Base-by-base conservation (phyloP, 345 rosid genomes). In the Boechera stricta region DNA sequence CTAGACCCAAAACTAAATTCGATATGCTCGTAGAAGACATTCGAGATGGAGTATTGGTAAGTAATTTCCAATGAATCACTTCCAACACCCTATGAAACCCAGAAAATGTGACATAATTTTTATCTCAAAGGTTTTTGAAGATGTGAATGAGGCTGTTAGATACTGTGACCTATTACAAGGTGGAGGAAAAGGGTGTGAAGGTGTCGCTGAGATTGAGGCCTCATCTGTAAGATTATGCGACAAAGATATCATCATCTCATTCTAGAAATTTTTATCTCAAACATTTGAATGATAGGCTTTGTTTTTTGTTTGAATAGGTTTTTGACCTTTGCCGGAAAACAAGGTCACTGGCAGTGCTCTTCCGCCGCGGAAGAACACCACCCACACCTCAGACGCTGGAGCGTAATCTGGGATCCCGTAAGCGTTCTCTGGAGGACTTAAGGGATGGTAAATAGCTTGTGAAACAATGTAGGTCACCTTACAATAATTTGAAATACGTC, bases 21-120 rank as follows among this genome's bases (percentile, higher is more conserved):
- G 91, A 86, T 80, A 92, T 94, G 98, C 88, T 89, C 69, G 98
- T 94, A 44, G 98, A 94, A 84, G 98, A 94, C 83, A 64, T 92
- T 49, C 85, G 87, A 54, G 95, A 94, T 72, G 98, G 99, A 73
- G 94, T 90, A 13, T 88, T 95, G 66, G 98, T 94, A 88, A 85
- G 90, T 76, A 24, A 1, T 56, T 72, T 29, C 69, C 66, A 24
- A 5, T 5, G 60, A 68, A 44, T 59, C 57, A 63, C 44, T 41
- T 54, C 7, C 60, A 33, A 54, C 7, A 33, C 60, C 28, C 6
- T 42, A 24, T 26, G 49, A 7, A 66, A 57, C 16, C 32, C n/a
- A 4, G 0, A 10, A 29, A 35, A 13, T 3, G 10, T 55, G 18
- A 38, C 7, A 29, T 16, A 7, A 7, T 61, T 47, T n/a, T 32